Conservation (phyloP, 768 basidiomycete genomes). For the Rhizopogon sp. region DNA sequence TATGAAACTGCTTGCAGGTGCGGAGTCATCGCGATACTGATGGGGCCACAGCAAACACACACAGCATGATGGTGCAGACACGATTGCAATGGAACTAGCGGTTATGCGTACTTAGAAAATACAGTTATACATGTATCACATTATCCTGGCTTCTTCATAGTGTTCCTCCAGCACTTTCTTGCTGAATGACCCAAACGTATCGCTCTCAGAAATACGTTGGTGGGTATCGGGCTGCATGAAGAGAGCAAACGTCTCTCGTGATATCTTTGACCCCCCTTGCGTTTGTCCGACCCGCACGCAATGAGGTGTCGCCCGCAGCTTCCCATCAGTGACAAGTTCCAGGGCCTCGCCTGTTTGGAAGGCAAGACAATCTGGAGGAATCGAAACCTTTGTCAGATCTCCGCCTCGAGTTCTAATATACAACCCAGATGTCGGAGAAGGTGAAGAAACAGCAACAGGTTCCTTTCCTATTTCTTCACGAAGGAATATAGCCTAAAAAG, state of each 20-base stretch:
- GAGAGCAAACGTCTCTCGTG: conserved; percentile 84
- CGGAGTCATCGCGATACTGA: too few species aligned
- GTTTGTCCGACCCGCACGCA: conserved; percentile 74
- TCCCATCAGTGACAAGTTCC: conserved; percentile 78
- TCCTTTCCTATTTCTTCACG: conserved; percentile 37
- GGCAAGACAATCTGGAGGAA: conserved; percentile 81
- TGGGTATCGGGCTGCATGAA: conserved; percentile 89
- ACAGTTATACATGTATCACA: conserved; percentile 3
- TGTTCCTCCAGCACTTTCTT: conserved; percentile 71
- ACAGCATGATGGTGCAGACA: too few species aligned
- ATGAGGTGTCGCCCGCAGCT: conserved; percentile 88
- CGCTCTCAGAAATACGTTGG: conserved; percentile 59
- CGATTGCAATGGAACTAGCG: too few species aligned
- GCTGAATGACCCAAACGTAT: conserved; percentile 89
- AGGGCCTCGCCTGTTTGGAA: conserved; percentile 98
- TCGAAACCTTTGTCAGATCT: conserved; percentile 74
- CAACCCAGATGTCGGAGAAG: conserved; percentile 76
- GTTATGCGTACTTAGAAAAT: neutral
- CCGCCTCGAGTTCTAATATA: conserved; percentile 88
- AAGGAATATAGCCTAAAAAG: conserved; percentile 76
- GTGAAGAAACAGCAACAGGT: conserved; percentile 52
- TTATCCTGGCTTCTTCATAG: conserved; percentile 33
- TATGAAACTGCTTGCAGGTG: too few species aligned
- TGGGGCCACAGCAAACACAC: too few species aligned
- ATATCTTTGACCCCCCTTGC: conserved; percentile 42